phyloP scores from a whole-genome alignment of 352 stramenopile genomes.

The Pythium graminicola region DNA sequence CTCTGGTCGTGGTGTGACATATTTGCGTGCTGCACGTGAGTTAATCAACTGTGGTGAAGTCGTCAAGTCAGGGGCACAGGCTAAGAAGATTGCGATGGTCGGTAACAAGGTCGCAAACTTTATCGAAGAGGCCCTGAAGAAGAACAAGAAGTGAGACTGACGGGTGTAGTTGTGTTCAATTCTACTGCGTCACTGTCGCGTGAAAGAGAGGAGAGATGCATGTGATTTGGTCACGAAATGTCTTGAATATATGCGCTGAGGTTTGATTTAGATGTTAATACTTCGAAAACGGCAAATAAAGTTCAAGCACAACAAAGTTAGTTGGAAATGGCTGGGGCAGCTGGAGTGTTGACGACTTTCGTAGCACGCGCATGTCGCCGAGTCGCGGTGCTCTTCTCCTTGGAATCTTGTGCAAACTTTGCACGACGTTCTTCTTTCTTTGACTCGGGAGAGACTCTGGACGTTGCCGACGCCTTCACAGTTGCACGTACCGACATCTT shows the following conservation, averaged over 20 bases:
- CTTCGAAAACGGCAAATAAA: background rate
- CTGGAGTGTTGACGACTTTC: no score
- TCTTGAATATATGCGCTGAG: background rate
- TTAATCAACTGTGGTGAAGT: slow-evolving; percentile 36
- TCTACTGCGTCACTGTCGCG: background rate
- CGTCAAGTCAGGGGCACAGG: slow-evolving; percentile 46
- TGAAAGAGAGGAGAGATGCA: background rate
- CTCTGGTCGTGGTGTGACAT: slow-evolving; percentile 55
- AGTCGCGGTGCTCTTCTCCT: slow-evolving; percentile 23
- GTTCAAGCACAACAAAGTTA: background rate
- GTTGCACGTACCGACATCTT: slow-evolving; percentile 9
- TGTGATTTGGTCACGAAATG: background rate
- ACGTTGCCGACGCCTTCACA: slow-evolving; percentile 27
- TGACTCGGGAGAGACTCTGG: slow-evolving; percentile 2
- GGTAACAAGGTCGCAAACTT: slow-evolving; percentile 56
- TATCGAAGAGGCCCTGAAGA: slow-evolving; percentile 41
- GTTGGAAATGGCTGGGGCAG: background rate
- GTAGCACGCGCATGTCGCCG: slow-evolving; percentile 8
- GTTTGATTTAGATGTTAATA: background rate
- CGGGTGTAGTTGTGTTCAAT: background rate
- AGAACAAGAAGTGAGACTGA: slow-evolving; percentile 9
- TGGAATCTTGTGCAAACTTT: slow-evolving; percentile 36
- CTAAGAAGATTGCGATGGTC: slow-evolving; percentile 47
- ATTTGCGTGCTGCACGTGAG: slow-evolving; percentile 52
- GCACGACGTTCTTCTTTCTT: slow-evolving; percentile 32